phyloP scores from a whole-genome alignment of 2,329 filamentous ascomycete genomes.

The Tympanopsis confertula region DNA sequence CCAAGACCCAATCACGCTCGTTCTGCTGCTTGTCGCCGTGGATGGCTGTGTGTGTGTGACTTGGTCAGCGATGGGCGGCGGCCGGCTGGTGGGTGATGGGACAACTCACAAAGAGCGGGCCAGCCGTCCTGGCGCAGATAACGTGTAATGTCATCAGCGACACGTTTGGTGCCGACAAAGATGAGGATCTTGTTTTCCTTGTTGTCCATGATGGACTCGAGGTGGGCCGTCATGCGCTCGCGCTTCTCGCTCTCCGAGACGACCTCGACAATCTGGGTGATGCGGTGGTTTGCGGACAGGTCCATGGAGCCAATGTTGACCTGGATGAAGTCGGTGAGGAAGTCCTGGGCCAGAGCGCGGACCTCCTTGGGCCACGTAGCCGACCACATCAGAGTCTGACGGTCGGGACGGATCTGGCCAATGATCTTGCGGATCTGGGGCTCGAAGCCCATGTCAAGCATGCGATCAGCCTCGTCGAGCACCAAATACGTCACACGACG shows the following conservation, averaged over 20 bases:
- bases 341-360: conserved; percentile 78
- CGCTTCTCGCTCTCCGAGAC: conserved; percentile 95
- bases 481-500: conserved; percentile 96
- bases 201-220: conserved; percentile 96
- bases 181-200: conserved; percentile 91
- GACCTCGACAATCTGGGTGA: conserved; percentile 95
- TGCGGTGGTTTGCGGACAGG: conserved; percentile 90
- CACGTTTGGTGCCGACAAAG: conserved; percentile 87
- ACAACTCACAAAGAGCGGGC: conserved; percentile 80
- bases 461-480: conserved; percentile 96
- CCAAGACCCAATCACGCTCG: conserved; percentile 97
- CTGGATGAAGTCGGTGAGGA: conserved; percentile 91
- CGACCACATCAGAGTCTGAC: conserved; percentile 99
- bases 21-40: conserved; percentile 99
- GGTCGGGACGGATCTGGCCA: conserved; percentile 89
- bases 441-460: conserved; percentile 99
- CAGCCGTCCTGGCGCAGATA: conserved; percentile 96
- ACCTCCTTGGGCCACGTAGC: conserved; percentile 99
- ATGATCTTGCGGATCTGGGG: conserved; percentile 99
- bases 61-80: conserved; percentile 26
- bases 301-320: conserved; percentile 98
- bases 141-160: conserved; percentile 93
- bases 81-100: conserved; percentile 30
- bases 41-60: conserved; percentile 55
- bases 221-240: conserved; percentile 90